phyloP scores from a whole-genome alignment of 345 rosid species.

The Orychophragmus violaceus region DNA sequence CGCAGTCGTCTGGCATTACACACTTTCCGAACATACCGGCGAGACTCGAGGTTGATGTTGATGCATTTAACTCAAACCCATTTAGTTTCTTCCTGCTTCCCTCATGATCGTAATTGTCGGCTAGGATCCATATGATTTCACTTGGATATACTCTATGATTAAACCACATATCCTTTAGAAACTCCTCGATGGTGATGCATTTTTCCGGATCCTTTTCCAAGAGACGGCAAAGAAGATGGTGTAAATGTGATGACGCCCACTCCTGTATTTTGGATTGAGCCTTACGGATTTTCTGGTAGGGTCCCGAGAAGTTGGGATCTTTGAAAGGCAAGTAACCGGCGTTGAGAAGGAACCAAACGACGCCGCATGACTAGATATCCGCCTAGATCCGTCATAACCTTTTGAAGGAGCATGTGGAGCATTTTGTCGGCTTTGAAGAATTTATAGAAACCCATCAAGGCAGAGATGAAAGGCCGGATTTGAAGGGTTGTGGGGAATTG shows the following conservation, averaged over 20 bases:
- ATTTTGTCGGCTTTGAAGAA: too few relatives aligned
- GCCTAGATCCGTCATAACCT: constrained; percentile 74
- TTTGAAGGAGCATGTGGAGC: too few relatives aligned
- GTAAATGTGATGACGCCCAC: constrained; percentile 64
- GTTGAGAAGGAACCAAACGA: constrained; percentile 55
- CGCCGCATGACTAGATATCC: constrained; percentile 77
- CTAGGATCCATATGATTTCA: constrained; percentile 25
- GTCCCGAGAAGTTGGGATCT: constrained; percentile 33
- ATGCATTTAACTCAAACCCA: constrained; percentile 64
- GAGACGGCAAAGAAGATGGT: constrained; percentile 39
- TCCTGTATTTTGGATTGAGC: constrained; percentile 59
- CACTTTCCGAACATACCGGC: constrained; percentile 42
- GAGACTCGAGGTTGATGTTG: constrained; percentile 49
- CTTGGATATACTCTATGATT: constrained; percentile 33
- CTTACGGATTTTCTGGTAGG: constrained; percentile 63
- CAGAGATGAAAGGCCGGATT: too few relatives aligned
- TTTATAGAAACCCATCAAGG: too few relatives aligned
- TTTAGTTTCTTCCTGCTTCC: constrained; percentile 33
- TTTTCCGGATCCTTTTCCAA: constrained; percentile 51
- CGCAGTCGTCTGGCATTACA: constrained; percentile 32
- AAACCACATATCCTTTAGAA: constrained; percentile 60
- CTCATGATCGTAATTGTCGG: constrained; percentile 41
- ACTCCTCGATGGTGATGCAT: constrained; percentile 62
- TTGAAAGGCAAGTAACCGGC: constrained; percentile 76
- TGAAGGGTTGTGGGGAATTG: too few relatives aligned